Conservation (phyloP, 163 green algal species). For the Chloromonas sp. region DNA sequence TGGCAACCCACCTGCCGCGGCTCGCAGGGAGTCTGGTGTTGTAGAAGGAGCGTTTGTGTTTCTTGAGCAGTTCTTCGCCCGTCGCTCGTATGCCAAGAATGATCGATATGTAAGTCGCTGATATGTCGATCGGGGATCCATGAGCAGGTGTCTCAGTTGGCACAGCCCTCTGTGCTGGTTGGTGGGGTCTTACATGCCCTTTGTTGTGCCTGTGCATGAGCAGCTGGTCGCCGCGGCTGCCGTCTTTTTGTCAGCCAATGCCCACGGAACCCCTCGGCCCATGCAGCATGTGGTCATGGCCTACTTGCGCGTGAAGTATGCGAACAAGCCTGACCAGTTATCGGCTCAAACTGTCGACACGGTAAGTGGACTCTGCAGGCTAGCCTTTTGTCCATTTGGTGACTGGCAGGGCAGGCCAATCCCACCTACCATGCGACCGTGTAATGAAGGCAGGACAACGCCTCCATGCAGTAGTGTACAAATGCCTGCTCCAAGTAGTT, state of each 20-base stretch:
- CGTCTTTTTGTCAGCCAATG: constrained; percentile 7
- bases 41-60: not conserved
- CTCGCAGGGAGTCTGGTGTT: not conserved
- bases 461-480: too few relatives aligned
- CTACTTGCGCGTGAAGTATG: constrained; percentile 4
- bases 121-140: too few relatives aligned
- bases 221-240: constrained; percentile 10
- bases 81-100: constrained; percentile 2
- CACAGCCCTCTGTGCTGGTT: too few relatives aligned
- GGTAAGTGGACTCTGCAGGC: not conserved
- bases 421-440: too few relatives aligned
- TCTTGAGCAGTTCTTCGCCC: not conserved
- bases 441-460: not conserved
- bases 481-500: not conserved
- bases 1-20: too few relatives aligned
- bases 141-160: too few relatives aligned
- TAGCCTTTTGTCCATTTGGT: too few relatives aligned
- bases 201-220: not conserved
- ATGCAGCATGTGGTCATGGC: constrained; percentile 1
- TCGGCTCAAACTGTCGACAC: not conserved
- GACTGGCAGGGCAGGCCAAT: too few relatives aligned
- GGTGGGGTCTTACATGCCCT: too few relatives aligned
- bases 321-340: constrained; percentile 8
- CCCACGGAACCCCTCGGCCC: not conserved
- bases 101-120: constrained; percentile 7